Evolutionary conservation across 257 asterid species (phyloP).

Genomic region (Solanum lycopersicoides): DNA sequence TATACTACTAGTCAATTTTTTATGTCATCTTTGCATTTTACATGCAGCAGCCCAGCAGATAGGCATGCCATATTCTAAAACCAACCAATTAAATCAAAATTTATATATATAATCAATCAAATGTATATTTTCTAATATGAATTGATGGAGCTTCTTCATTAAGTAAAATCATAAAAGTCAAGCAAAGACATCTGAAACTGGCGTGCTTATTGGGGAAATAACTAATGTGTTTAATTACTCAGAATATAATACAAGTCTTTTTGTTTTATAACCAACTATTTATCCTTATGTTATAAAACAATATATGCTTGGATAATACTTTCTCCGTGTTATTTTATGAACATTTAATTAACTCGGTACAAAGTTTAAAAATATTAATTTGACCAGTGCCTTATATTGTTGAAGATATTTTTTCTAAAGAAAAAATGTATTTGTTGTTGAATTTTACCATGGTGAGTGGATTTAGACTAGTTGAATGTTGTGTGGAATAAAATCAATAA

Average conservation of each 20-base stretch:
- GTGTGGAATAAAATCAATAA: not conserved
- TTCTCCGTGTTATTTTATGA: not conserved
- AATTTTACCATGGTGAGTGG: not conserved
- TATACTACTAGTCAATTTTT: not conserved
- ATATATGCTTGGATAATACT: not conserved
- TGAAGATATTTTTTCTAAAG: not conserved
- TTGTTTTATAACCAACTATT: not conserved
- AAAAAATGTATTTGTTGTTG: not conserved
- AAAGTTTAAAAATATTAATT: not conserved
- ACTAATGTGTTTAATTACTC: not conserved
- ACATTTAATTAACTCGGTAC: not conserved
- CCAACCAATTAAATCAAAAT: not conserved
- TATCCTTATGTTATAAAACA: not conserved
- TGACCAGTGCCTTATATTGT: not conserved
- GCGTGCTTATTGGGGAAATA: not conserved
- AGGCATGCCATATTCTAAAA: not conserved
- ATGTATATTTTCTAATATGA: not conserved
- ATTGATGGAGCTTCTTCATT: not conserved
- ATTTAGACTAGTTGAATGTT: not conserved
- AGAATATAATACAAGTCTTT: not conserved
- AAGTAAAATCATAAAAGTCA: not conserved
- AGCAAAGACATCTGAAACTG: not conserved
- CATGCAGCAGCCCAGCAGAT: not conserved
- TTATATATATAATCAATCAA: not conserved
- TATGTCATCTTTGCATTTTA: not conserved